phyloP scores from a whole-genome alignment of 1,284 basidiomycete species.

The Sanghuangporus baumii region DNA sequence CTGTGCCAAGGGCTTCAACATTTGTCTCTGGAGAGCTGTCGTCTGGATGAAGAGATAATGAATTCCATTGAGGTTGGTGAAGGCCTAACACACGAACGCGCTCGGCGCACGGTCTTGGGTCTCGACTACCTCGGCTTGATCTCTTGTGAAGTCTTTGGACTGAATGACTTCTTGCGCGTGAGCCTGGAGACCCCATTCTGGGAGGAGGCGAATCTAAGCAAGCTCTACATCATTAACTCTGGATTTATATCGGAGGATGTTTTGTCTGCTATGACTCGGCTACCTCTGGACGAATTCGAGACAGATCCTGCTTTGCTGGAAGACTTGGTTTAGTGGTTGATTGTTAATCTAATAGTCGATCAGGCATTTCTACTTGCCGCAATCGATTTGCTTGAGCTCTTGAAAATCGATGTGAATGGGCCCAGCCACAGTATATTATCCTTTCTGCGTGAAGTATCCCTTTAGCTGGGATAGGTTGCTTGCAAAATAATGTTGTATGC shows the following conservation, averaged over 20 bases:
- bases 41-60: background rate
- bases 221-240: background rate
- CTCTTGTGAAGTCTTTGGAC: background rate
- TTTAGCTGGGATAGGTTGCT: background rate
- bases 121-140: background rate
- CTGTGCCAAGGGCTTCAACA: background rate
- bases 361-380: too few species aligned
- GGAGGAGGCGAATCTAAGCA: background rate
- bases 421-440: too few species aligned
- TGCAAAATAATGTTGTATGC: background rate
- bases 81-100: background rate
- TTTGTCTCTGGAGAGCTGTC: constrained; percentile 1
- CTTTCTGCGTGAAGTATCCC: too few species aligned
- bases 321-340: background rate
- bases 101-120: background rate
- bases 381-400: too few species aligned
- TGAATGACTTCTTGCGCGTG: background rate
- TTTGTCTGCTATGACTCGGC: background rate
- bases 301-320: background rate
- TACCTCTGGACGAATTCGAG: background rate
- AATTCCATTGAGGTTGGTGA: background rate
- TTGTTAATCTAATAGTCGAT: background rate
- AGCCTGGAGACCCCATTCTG: background rate
- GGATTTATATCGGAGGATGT: constrained; percentile 4
- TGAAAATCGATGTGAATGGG: too few species aligned